Base-by-base conservation (phyloP, 2,329 filamentous ascomycete species). In the Penicillium glabrum region DNA sequence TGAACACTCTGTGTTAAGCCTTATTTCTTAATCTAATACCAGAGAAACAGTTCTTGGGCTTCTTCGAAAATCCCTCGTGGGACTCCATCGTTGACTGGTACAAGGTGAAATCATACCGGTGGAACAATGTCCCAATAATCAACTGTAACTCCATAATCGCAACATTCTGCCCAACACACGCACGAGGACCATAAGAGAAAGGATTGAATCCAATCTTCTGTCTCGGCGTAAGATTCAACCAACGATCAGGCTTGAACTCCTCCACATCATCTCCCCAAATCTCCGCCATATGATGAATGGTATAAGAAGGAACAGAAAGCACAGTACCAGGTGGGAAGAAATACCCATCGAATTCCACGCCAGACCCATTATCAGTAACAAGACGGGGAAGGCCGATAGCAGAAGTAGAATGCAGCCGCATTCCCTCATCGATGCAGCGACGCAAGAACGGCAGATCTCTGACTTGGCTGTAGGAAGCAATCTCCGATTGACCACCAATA, bases 151-250 rank as follows among this genome's bases (percentile, higher is more conserved):
- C 74, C 72, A 78, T 77, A 41, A 75, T 68, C 3, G 76, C 76
- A 26, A 78, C 70, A 58, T 78, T 77, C 43, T 74, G 69, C 3
- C 75, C 75, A 31, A 78, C 73, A 55, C 76, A 78, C n/a, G 75
- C 72, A 14, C 76, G 66, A 8, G 76, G 75, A 2, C 75, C 76
- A 54, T 75, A 75, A 24, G 72, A 76, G 60, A 78, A 78, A 7
- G 74, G 73, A 46, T 76, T 75, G 57, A 77, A 77, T 0, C 51
- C 50, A 0, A 68, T 66, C 43, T 65, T 63, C 63, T 76, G 76
- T 61, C 74, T 72, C 46, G 59, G 26, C 16, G 60, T 61, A n/a
- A 64, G 44, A 19, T 59, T 45, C 10, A 68, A 43, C 67, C 72
- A 76, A 6, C 73, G 63, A 57, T 77, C 74, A 11, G 74, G 75